Evolutionary conservation across 139 green algal genomes (phyloP).

Genomic region (Tetradesmus obliquus): DNA sequence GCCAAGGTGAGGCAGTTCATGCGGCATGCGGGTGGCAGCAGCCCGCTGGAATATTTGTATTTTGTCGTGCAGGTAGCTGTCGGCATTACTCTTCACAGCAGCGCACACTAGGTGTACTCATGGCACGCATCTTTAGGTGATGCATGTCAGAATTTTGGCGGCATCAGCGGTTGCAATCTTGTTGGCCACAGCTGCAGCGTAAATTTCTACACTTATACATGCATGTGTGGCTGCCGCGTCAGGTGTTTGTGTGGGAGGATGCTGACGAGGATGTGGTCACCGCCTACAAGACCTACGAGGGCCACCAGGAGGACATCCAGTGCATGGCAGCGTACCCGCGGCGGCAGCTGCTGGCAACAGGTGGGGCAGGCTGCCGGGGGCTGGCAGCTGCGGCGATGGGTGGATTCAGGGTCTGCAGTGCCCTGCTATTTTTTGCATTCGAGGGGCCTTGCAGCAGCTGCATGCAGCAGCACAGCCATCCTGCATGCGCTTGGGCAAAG

Average conservation of each 20-base stretch:
- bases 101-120: too few relatives aligned
- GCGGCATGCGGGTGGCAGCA: neutral
- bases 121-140: too few relatives aligned
- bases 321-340: slow-evolving; percentile 67
- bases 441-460: neutral
- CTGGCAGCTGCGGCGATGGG: neutral
- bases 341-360: slow-evolving; percentile 61
- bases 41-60: neutral
- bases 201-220: neutral
- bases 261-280: slow-evolving; percentile 61
- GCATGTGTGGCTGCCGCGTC: neutral
- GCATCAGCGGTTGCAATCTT: too few relatives aligned
- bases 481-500: neutral
- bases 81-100: neutral
- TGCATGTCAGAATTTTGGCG: too few relatives aligned
- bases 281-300: slow-evolving; percentile 66
- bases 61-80: neutral
- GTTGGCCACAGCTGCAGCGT: too few relatives aligned
- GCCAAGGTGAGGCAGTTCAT: slow-evolving; percentile 51
- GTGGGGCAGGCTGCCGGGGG: neutral
- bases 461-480: neutral
- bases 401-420: neutral
- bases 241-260: slow-evolving; percentile 84
- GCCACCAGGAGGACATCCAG: slow-evolving; percentile 80
- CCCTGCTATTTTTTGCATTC: neutral